Evolutionary conservation across 1,284 basidiomycete genomes (phyloP), one percentile per base, ranked within the genome.

Genomic region (Irpex lacteus): DNA sequence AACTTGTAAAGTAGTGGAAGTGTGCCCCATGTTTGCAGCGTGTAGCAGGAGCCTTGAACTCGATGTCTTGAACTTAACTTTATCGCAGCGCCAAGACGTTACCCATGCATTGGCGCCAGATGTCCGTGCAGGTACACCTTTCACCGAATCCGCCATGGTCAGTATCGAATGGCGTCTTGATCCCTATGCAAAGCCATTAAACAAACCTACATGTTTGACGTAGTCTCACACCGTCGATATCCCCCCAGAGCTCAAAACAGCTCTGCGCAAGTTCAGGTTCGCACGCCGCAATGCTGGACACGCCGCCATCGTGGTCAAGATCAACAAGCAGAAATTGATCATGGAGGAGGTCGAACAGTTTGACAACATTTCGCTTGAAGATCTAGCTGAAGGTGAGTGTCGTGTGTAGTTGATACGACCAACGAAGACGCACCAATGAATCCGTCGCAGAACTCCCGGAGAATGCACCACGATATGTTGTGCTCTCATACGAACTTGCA

Each of bases 341-440:
- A 91, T 96, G 88, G 89, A 91, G 71, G 88, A 94, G 71, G 91
- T 89, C 40, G 92, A 94, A 68, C 85, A 88, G 71, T 89, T 92
- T 68, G 88, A 92, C 73, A 80, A 86, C 66, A 87, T 92, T 66
- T 82, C 81, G 64, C 85, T 94, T 64, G 92, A 94, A 70, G 93
- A 96, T 38, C 86, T 96, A 49, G 92, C 87, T 11, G 90, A 96
- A 78, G 94, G 94, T 94, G 65, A 66, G 73, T 67, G 26, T 38
- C 19, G 4, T 61, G 54, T 66, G 61, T 63, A 52, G 60, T 40
- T 47, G n/a, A 52, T 26, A 54, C 38, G 52, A 34, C 49, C 36
- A 40, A 52, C 52, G 18, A 9, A 44, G 57, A 44, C 40, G 36
- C 53, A 50, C 15, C n/a, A 49, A 4, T 15, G 15, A 44, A 44